phyloP scores from a whole-genome alignment of 2,329 filamentous ascomycete species.

The Colletotrichum sp. region DNA sequence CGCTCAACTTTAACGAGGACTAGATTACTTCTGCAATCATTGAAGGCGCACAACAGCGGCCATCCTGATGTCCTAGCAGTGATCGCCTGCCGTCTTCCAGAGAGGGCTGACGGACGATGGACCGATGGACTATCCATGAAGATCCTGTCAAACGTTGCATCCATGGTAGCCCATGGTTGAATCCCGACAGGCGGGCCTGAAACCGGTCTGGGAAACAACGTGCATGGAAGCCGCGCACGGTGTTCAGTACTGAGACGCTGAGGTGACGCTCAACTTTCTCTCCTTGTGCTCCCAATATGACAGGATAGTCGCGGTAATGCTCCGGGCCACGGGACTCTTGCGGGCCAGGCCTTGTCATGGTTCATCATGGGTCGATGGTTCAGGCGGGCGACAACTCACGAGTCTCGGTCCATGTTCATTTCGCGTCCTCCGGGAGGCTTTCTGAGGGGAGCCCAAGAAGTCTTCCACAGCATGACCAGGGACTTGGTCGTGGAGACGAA shows the following conservation, averaged over 20 bases:
- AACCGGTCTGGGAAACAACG: constrained; percentile 18
- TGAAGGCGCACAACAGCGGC: background rate
- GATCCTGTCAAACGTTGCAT: constrained; percentile 25
- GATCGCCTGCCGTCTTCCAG: background rate
- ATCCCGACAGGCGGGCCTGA: constrained; percentile 13
- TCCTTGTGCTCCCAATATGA: background rate
- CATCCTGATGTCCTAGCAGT: background rate
- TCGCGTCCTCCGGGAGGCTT: background rate
- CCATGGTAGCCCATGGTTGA: constrained; percentile 4
- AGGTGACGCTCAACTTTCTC: background rate
- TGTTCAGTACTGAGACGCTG: constrained; percentile 5
- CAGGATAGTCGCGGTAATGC: background rate
- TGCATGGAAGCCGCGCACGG: constrained; percentile 14
- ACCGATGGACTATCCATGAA: constrained; percentile 1
- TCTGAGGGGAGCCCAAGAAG: background rate
- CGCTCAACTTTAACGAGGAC: background rate
- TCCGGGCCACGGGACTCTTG: background rate
- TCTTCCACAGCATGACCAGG: constrained; percentile 15
- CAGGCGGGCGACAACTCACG: background rate
- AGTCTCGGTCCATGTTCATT: background rate
- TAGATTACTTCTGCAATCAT: background rate
- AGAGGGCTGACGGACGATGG: constrained; percentile 6
- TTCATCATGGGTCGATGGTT: background rate
- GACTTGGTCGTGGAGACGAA: background rate
- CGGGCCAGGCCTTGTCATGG: background rate